These are phyloP conservation scores for Petunia axillaris DNA, from an alignment of 257 asterid species.

Conservation along the genomic window DNA sequence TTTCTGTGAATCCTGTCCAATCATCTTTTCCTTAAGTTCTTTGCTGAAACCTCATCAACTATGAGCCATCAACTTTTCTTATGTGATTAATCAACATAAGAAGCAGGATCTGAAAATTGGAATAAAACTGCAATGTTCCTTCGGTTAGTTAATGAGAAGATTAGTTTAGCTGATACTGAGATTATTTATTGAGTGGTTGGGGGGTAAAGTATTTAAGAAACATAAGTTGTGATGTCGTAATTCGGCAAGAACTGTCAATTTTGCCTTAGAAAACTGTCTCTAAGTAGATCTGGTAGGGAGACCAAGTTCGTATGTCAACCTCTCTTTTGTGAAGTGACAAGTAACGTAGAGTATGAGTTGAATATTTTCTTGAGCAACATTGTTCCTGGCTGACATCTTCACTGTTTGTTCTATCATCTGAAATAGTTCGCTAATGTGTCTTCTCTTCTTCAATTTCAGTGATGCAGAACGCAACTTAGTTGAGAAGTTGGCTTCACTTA, in stretches of 20 bases:
- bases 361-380: constrained; percentile 9
- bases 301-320: background rate
- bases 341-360: constrained; percentile 5
- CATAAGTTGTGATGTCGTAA: background rate
- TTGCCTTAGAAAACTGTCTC: background rate
- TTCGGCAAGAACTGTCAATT: background rate
- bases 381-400: constrained; percentile 2
- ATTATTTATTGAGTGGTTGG: too few species aligned
- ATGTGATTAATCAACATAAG: constrained; percentile 14
- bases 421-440: constrained; percentile 12
- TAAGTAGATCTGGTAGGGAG: background rate
- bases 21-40: background rate
- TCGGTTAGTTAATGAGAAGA: background rate
- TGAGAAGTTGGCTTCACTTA: constrained; percentile 72
- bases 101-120: background rate
- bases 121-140: constrained; percentile 20
- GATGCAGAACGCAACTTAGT: constrained; percentile 75
- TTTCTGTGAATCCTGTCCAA: background rate
- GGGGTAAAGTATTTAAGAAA: background rate
- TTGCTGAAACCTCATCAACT: background rate
- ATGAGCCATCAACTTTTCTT: background rate
- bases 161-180: background rate
- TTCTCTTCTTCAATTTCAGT: constrained; percentile 46
- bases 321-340: background rate
- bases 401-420: background rate